phyloP scores from a whole-genome alignment of 1,139 yeast species.

The Zygosaccharomyces pseudobailii region DNA sequence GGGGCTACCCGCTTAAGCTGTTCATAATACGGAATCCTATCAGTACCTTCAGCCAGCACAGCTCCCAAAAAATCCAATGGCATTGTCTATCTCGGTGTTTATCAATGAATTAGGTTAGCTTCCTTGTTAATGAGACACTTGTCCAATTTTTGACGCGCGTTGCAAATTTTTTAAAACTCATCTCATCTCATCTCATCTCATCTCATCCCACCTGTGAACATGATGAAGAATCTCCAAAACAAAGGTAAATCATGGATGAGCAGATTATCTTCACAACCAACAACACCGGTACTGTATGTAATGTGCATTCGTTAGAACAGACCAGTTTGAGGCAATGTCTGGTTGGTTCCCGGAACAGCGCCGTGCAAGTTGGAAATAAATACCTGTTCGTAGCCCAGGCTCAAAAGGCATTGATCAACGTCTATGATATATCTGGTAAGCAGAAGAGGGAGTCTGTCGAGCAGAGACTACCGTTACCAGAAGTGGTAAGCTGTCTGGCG shows the following conservation, averaged over 20 bases:
- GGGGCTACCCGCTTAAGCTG: constrained; percentile 54
- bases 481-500: constrained; percentile 56
- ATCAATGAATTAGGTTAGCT: neutral
- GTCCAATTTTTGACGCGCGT: constrained; percentile 2
- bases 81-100: constrained; percentile 43
- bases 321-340: constrained; percentile 31
- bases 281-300: constrained; percentile 26
- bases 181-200: constrained; percentile 22
- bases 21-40: constrained; percentile 67
- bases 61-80: constrained; percentile 75
- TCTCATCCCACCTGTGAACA: neutral
- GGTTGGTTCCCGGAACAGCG: constrained; percentile 42
- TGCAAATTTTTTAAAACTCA: constrained; percentile 7
- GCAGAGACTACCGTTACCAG: constrained; percentile 84
- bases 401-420: constrained; percentile 68
- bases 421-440: constrained; percentile 56
- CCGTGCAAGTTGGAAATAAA: constrained; percentile 37
- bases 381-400: constrained; percentile 58
- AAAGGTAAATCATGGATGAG: constrained; percentile 27
- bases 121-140: neutral
- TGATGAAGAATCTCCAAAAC: neutral
- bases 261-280: constrained; percentile 30
- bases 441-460: constrained; percentile 66
- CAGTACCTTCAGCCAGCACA: constrained; percentile 65
- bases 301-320: constrained; percentile 31